Conservation (phyloP, 345 rosid species). For the Orychophragmus violaceus region DNA sequence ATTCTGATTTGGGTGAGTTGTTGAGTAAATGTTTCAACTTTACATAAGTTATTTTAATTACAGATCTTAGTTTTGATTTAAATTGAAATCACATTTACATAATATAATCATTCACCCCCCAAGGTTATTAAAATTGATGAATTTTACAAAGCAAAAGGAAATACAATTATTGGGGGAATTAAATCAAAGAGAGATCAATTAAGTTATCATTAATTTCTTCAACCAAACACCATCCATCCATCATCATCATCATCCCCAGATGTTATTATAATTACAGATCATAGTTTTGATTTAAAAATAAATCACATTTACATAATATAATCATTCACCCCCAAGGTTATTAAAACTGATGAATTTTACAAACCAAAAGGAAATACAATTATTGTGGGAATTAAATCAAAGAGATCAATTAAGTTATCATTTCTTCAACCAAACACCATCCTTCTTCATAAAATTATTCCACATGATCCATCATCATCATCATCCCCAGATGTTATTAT, state of each 20-base stretch:
- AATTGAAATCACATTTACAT: constrained; percentile 19
- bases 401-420: constrained; percentile 26
- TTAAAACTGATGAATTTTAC: constrained; percentile 13
- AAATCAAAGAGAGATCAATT: constrained; percentile 8
- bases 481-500: too few relatives aligned
- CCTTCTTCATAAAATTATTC: constrained; percentile 47
- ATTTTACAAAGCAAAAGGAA: constrained; percentile 12
- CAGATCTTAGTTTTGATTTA: constrained; percentile 14
- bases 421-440: constrained; percentile 51
- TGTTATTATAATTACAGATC: too few relatives aligned
- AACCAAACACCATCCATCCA: constrained; percentile 52
- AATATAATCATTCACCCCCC: constrained; percentile 19
- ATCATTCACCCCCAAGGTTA: constrained; percentile 13
- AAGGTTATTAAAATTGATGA: constrained; percentile 14
- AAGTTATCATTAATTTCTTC: constrained; percentile 41
- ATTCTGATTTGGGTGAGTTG: neutral
- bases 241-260: constrained; percentile 29
- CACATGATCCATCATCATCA: constrained; percentile 29
- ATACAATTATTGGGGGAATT: constrained; percentile 8
- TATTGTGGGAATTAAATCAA: constrained; percentile 6
- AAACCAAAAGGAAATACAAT: constrained; percentile 11
- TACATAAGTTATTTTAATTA: constrained; percentile 7
- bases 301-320: constrained; percentile 22
- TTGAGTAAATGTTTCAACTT: neutral
- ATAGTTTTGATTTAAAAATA: too few relatives aligned